phyloP scores from a whole-genome alignment of 495 filamentous ascomycete species.

The Echria macrotheca region DNA sequence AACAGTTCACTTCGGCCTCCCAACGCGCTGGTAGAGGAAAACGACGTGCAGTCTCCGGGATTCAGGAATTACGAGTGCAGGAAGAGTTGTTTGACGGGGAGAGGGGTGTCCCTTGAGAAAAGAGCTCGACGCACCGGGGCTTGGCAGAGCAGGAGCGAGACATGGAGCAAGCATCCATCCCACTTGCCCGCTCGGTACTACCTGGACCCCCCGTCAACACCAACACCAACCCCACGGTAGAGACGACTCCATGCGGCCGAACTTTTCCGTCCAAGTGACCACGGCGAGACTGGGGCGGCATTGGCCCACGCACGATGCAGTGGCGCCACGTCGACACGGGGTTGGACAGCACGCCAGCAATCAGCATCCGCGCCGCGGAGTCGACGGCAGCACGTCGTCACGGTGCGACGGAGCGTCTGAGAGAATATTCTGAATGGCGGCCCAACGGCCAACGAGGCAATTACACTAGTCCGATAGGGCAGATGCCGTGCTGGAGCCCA shows the following conservation, averaged over 20 bases:
- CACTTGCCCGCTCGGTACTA: conserved; percentile 8
- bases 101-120: conserved; percentile 21
- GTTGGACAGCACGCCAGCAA: conserved; percentile 30
- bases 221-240: conserved; percentile 26
- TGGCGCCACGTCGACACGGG: conserved; percentile 50
- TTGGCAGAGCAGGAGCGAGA: conserved; percentile 16
- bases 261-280: conserved; percentile 33
- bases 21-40: conserved; percentile 8
- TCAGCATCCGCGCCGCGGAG: conserved; percentile 15
- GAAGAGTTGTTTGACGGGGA: conserved; percentile 7
- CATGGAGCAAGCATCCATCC: conserved; percentile 10
- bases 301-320: conserved; percentile 34
- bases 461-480: conserved; percentile 2
- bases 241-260: conserved; percentile 26
- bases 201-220: conserved; percentile 10
- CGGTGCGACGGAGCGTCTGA: conserved; percentile 12
- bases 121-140: conserved; percentile 11
- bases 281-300: conserved; percentile 14
- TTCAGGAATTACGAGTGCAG: conserved; percentile 11
- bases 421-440: conserved; percentile 14
- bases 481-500: conserved; percentile 14
- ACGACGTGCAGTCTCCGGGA: conserved; percentile 1
- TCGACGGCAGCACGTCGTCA: conserved; percentile 13
- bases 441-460: conserved; percentile 16
- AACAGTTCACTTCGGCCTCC: conserved; percentile 5